These are phyloP conservation scores for Saturnispora sekii DNA, from an alignment of 805 yeast genomes.

Conservation along the genomic window DNA sequence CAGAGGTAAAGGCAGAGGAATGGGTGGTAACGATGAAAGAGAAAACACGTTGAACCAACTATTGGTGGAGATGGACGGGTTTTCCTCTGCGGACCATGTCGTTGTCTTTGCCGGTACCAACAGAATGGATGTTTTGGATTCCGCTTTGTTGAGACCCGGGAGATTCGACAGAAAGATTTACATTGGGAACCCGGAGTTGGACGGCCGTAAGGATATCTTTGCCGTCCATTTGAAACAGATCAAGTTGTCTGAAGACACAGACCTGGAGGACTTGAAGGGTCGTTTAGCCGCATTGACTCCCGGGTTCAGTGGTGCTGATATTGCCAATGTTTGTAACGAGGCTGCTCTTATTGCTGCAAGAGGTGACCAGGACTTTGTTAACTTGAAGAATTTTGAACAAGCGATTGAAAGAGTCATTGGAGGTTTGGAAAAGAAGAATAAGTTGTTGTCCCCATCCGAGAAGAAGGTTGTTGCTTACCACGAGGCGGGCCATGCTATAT, in stretches of 20 bases:
- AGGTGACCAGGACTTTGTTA: slow-evolving; percentile 51
- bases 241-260: slow-evolving; percentile 35
- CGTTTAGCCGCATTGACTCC: slow-evolving; percentile 88
- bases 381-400: slow-evolving; percentile 69
- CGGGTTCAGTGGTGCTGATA: slow-evolving; percentile 94
- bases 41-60: slow-evolving; percentile 89
- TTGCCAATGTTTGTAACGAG: slow-evolving; percentile 90
- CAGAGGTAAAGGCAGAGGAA: slow-evolving; percentile 59
- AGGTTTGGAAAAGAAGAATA: slow-evolving; percentile 82
- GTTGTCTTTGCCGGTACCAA: slow-evolving; percentile 94
- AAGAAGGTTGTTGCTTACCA: slow-evolving; percentile 84
- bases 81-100: slow-evolving; percentile 77
- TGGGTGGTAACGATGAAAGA: slow-evolving; percentile 86
- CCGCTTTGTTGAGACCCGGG: slow-evolving; percentile 88
- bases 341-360: slow-evolving; percentile 93
- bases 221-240: slow-evolving; percentile 66
- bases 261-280: slow-evolving; percentile 59
- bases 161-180: slow-evolving; percentile 86
- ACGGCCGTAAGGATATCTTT: slow-evolving; percentile 82
- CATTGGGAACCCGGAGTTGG: slow-evolving; percentile 80
- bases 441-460: slow-evolving; percentile 70
- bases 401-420: slow-evolving; percentile 94
- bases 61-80: slow-evolving; percentile 94
- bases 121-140: slow-evolving; percentile 83
- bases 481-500: slow-evolving; percentile 95